Base-by-base conservation (phyloP, 2,329 filamentous ascomycete genomes). In the Sodiomyces alkalinus region DNA sequence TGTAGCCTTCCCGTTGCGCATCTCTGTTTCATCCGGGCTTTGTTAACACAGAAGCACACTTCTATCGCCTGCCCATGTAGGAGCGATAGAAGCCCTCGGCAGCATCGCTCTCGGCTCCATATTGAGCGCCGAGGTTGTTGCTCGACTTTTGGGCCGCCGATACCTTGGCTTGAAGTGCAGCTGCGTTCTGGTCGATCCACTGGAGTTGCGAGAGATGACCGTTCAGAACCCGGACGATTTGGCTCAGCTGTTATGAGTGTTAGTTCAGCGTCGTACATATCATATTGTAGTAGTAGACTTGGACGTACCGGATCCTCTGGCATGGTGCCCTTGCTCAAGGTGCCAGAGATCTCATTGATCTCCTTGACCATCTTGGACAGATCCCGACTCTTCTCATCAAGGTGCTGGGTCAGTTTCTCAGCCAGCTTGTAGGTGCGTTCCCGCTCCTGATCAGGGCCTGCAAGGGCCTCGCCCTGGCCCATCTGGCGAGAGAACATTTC, bases 351-450 rank as follows among this genome's bases (percentile, higher is more conserved):
- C 41, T 77, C 74, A 49, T 98, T 98, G 49, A 98, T 92, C 55
- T 96, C 90, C 48, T 92, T 86, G 42, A 98, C 92, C 85, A 98
- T 96, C 56, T 83, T 87, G 26, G 74, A 75, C 37, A 98, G 63
- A 48, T 93, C 85, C 48, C 83, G 81, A 46, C 83, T 85, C 73
- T 96, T 92, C 42, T 92, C 85, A 33, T 92, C 86, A 39, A 98
- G 63, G 39, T 82, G 74, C 47, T 92, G 82, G 8, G 83, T 83
- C 39, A 94, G 67, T 53, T 83, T 90, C 63, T 98, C 90, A 2
- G 90, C 90, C 29, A 92, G 62, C 64, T 93, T 92, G 60, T 96
- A 94, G 39, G 87, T 96, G 49, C 80, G 71, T 64, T 98, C 90
- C 26, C 90, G 75, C 59, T 98, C 90, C 53, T 92, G 83, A 48